Evolutionary conservation across 2,329 filamentous ascomycete genomes (phyloP), one percentile per base, ranked within the genome.

Genomic region (Clarireedia monteithiana): DNA sequence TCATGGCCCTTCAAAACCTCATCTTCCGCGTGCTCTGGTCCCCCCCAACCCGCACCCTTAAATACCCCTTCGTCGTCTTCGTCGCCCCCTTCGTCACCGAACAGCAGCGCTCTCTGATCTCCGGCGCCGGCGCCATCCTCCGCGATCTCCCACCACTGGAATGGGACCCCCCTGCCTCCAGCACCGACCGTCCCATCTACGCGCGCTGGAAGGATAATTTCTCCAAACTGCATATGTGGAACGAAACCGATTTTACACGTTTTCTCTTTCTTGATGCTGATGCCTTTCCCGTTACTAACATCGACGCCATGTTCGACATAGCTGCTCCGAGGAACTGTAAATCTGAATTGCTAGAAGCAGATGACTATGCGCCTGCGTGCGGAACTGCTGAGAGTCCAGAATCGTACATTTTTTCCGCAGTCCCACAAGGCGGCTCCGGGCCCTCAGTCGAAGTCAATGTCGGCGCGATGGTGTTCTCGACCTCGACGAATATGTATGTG

Each of bases 171-270:
- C 42, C 49, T 9, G 49, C 48, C 26, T 5, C 38, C 1, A 5
- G 24, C 1, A 34, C 3, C 5, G 36, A 50, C 50, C 26, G 30
- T 2, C 52, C 52, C 5, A 54, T 54, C 6, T 38, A 36, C 27
- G 53, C 50, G 4, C 38, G 57, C 26, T 61, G 59, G 59, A 54
- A 48, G 34, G 59, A 61, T 30, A 56, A 55, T 2, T 53, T 61
- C 14, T 59, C 59, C 3, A 61, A 61, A 48, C 45, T 61, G 9
- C 50, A 61, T 27, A 42, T 61, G 27, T 61, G 59, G 59, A 57
- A 51, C 3, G 53, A 58, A 14, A 50, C 53, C 1, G 59, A 61
- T 36, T 61, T 56, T 47, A 34, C 58, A 17, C 39, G 57, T 4
- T 44, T 59, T 4, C 20, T 56, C 0, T 59, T 59, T 14, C 17